Evolutionary conservation across 2,329 filamentous ascomycete genomes (phyloP).

Genomic region (Fusarium tricinctum): DNA sequence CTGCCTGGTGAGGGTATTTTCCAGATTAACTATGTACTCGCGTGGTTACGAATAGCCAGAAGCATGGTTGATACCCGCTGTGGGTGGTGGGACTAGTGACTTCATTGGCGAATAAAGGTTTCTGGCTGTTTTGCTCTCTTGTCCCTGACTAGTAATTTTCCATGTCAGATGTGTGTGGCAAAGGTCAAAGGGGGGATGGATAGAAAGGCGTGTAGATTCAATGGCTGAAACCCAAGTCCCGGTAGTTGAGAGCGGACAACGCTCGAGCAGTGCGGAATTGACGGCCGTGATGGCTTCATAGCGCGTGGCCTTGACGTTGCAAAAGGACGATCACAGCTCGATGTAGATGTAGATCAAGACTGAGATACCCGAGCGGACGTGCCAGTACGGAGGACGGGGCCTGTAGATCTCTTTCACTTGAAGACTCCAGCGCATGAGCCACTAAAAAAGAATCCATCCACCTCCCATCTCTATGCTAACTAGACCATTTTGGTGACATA

Average conservation of each 20-base stretch:
- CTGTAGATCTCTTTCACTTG: slow-evolving; percentile 6
- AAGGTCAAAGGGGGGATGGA: background rate
- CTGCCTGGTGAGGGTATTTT: background rate
- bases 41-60: background rate
- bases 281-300: too few species aligned
- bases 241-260: background rate
- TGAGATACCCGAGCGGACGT: slow-evolving; percentile 1
- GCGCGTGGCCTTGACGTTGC: too few species aligned
- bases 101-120: background rate
- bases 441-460: too few species aligned
- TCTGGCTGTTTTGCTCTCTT: background rate
- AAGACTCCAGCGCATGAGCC: background rate
- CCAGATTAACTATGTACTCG: too few species aligned
- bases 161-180: background rate
- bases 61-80: background rate
- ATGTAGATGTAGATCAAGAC: slow-evolving; percentile 7
- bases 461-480: too few species aligned
- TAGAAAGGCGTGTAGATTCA: too few species aligned
- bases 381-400: background rate
- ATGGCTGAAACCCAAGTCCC: background rate
- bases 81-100: background rate
- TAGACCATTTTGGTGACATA: background rate
- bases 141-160: background rate
- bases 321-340: background rate
- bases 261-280: background rate